Evolutionary conservation across 2,329 filamentous ascomycete species (phyloP).

Genomic region (Passalora sequoiae): DNA sequence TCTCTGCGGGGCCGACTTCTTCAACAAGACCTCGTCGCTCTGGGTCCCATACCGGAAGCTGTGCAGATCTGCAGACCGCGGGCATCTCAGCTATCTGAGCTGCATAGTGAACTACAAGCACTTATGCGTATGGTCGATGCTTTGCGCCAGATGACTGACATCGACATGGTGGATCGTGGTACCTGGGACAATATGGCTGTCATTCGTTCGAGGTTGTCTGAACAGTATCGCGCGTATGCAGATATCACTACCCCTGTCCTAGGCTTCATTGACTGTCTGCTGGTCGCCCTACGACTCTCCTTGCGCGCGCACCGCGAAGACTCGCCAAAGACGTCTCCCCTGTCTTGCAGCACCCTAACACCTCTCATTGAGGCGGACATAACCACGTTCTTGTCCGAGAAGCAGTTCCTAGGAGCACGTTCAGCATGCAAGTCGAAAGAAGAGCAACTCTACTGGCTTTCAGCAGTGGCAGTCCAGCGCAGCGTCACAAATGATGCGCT

Average conservation of each 20-base stretch:
- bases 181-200: slow-evolving; percentile 42
- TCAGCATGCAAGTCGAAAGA: slow-evolving; percentile 14
- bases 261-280: slow-evolving; percentile 72
- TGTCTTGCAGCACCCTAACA: slow-evolving; percentile 15
- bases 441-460: slow-evolving; percentile 24
- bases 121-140: slow-evolving; percentile 25
- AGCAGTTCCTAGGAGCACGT: slow-evolving; percentile 17
- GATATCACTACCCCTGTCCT: slow-evolving; percentile 76
- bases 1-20: slow-evolving; percentile 63
- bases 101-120: slow-evolving; percentile 71
- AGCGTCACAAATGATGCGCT: slow-evolving; percentile 8
- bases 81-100: slow-evolving; percentile 59
- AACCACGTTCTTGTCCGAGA: slow-evolving; percentile 23
- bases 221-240: slow-evolving; percentile 71
- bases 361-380: slow-evolving; percentile 23
- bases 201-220: slow-evolving; percentile 63
- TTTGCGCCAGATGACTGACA: too few relatives aligned
- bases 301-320: too few relatives aligned
- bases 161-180: too few relatives aligned
- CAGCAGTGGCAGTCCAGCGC: slow-evolving; percentile 19
- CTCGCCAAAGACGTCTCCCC: too few relatives aligned
- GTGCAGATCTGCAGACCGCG: slow-evolving; percentile 67
- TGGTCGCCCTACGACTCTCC: slow-evolving; percentile 21
- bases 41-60: slow-evolving; percentile 63
- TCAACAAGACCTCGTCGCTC: slow-evolving; percentile 54